Conservation (phyloP, 345 rosid species). For the Pistacia atlantica region DNA sequence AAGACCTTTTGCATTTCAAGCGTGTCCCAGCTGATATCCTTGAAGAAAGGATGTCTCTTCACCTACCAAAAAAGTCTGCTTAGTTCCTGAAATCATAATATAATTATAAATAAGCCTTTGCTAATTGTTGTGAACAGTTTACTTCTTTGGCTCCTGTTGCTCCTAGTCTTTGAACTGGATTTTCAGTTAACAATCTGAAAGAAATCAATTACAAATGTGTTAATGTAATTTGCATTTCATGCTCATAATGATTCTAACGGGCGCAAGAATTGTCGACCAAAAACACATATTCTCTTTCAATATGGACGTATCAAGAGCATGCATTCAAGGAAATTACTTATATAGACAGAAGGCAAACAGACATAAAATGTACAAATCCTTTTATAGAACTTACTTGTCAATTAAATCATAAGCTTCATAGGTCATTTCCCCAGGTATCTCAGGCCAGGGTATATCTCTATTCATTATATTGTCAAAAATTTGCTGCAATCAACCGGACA, state of each 20-base stretch:
- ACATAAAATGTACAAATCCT: background rate
- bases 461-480: constrained; percentile 93
- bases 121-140: constrained; percentile 20
- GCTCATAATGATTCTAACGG: background rate
- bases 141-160: constrained; percentile 94
- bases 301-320: background rate
- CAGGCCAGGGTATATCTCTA: constrained; percentile 91
- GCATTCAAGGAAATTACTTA: background rate
- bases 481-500: constrained; percentile 53
- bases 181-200: constrained; percentile 82
- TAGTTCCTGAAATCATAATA: constrained; percentile 10
- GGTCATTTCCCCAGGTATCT: constrained; percentile 77
- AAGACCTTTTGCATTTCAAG: constrained; percentile 92
- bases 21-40: constrained; percentile 91
- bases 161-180: constrained; percentile 89
- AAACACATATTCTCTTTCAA: background rate
- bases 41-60: constrained; percentile 80
- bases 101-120: constrained; percentile 15
- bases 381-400: constrained; percentile 65
- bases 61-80: constrained; percentile 52
- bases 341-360: constrained; percentile 3
- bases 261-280: background rate
- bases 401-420: constrained; percentile 78
- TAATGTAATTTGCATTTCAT: background rate
- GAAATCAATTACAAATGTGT: background rate